Percentiles rank a stretch among this genome's conserved stretches.
Conservation (phyloP, 164 flowering plant genomes). For the Magnolia sinica region DNA sequence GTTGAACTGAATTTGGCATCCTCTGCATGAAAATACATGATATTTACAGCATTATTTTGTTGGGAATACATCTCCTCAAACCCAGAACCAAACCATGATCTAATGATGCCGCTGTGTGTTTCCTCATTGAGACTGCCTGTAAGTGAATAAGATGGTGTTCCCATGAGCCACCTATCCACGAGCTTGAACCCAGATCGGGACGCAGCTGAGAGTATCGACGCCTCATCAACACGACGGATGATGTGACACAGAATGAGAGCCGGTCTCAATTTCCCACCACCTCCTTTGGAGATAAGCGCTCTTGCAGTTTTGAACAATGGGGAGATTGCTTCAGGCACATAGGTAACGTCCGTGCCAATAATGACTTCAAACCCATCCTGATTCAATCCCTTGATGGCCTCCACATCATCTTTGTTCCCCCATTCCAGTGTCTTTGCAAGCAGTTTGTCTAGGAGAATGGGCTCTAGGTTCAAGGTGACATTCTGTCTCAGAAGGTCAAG, state of each 20-base stretch:
- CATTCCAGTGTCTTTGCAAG: slow-evolving; percentile 58
- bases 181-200: slow-evolving; percentile 59
- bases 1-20: background rate
- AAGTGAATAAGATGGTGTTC: slow-evolving; percentile 17
- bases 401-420: slow-evolving; percentile 65
- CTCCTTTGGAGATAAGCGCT: slow-evolving; percentile 39
- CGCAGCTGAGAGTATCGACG: slow-evolving; percentile 75
- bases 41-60: slow-evolving; percentile 53
- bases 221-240: slow-evolving; percentile 77
- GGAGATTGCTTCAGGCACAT: slow-evolving; percentile 60
- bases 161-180: slow-evolving; percentile 62
- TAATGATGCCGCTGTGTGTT: slow-evolving; percentile 26
- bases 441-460: slow-evolving; percentile 31
- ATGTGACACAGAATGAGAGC: slow-evolving; percentile 82
- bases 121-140: background rate
- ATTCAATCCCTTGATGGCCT: slow-evolving; percentile 41
- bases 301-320: slow-evolving; percentile 79
- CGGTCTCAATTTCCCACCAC: slow-evolving; percentile 22
- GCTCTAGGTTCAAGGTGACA: slow-evolving; percentile 48
- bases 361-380: slow-evolving; percentile 66
- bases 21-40: slow-evolving; percentile 51
- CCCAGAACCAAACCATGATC: slow-evolving; percentile 53
- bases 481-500: slow-evolving; percentile 62
- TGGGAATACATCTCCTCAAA: slow-evolving; percentile 19
- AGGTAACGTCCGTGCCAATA: slow-evolving; percentile 87